Base-by-base conservation (phyloP, 805 yeast species). In the Yamadazyma kitorensis region DNA sequence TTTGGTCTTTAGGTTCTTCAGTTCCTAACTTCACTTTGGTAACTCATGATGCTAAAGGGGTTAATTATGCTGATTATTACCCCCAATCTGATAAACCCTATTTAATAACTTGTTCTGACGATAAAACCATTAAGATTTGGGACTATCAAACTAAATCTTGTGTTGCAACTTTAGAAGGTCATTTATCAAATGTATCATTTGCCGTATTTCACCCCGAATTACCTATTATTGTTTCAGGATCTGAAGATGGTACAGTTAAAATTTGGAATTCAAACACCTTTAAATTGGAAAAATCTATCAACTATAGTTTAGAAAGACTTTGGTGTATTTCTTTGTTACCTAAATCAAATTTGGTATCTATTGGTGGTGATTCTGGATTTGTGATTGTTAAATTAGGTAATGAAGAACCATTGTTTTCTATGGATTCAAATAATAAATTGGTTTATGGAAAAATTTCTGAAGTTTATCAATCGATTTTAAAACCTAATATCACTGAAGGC, bases 41-140 rank as follows among this genome's bases (percentile, higher is more conserved):
- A 18, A 95, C 97, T 6, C 96, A 91, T 53, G 96, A 86, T 47
- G 76, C 85, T 30, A 87, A 86, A 55, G 98, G 98, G 47, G 97
- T 88, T 47, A 93, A 93, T 62, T 91, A 77, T 58, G 97, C 93
- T 39, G 97, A 91, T 60, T 93, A 91, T 63, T 93, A 93, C 58
- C 98, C 98, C 18, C 88, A 86, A 48, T 84, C 95, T 39, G 99
- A 93, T 66, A 93, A 93, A 64, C 99, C 99, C 31, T 93, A 93
- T 57, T 68, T 93, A 48, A 81, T 89, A 45, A 89, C 97, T 2
- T 70, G 95, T 4, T 83, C 95, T 13, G 98, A 89, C 64, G 97
- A 91, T 63, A 76, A 80, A 45, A 81, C 96, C 2, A 79, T 88
- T 45, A 85, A 85, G 52, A 72, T 89, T 33, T 91, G 96, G 96